A percentile compares a stretch with the other conserved stretches of the same genome.
phyloP scores from a whole-genome alignment of 495 filamentous ascomycete species.

The Penicillium verhagenii region DNA sequence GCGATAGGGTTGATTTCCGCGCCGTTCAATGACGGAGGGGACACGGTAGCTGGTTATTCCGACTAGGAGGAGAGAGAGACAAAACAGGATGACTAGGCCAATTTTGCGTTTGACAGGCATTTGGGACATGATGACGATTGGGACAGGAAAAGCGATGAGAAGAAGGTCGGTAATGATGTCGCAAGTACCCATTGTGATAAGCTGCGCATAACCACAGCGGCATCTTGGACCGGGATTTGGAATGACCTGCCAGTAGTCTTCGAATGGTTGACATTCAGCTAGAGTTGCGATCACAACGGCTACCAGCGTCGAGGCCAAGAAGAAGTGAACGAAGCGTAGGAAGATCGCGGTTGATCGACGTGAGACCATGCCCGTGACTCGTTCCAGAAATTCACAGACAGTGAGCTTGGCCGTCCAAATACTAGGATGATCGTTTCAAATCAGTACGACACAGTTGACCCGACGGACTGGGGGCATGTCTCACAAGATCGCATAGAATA shows the following conservation, averaged over 20 bases:
- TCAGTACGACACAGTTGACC: not conserved
- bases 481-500: conserved; percentile 60
- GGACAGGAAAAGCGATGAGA: conserved; percentile 83
- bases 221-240: conserved; percentile 86
- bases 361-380: conserved; percentile 69
- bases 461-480: conserved; percentile 15
- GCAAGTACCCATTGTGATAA: conserved; percentile 81
- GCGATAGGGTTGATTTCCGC: conserved; percentile 69
- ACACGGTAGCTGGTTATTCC: conserved; percentile 74
- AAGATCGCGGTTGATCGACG: conserved; percentile 64
- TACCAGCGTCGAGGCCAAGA: conserved; percentile 72
- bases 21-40: conserved; percentile 60
- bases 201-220: conserved; percentile 77
- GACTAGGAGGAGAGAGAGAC: conserved; percentile 73
- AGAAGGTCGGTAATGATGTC: conserved; percentile 87
- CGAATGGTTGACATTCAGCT: conserved; percentile 80
- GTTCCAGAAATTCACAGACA: conserved; percentile 85
- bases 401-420: conserved; percentile 92
- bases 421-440: conserved; percentile 50
- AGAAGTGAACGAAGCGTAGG: conserved; percentile 68
- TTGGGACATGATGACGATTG: conserved; percentile 71
- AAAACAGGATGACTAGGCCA: conserved; percentile 72
- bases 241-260: conserved; percentile 85
- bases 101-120: conserved; percentile 68
- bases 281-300: conserved; percentile 78